Percentiles rank a stretch among this genome's conserved stretches.
phyloP scores from a whole-genome alignment of 192 early-diverging fungal genomes.

The Podila verticillata region DNA sequence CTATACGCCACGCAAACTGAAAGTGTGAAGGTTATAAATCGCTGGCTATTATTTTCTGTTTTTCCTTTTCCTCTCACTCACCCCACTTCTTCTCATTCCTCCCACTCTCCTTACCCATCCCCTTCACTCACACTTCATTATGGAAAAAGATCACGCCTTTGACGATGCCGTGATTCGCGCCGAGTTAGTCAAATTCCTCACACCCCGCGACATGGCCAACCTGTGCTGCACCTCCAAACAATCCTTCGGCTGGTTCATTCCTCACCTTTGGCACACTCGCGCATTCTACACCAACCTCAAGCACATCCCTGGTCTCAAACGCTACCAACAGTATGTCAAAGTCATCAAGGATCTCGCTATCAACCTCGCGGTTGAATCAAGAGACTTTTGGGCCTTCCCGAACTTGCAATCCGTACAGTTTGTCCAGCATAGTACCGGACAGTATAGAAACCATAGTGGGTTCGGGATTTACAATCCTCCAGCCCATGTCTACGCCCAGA shows the following conservation, averaged over 20 bases:
- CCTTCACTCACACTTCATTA: slow-evolving; percentile 9
- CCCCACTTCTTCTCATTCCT: background rate
- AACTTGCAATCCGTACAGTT: slow-evolving; percentile 15
- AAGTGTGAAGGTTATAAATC: no score
- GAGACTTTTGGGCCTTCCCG: slow-evolving; percentile 18
- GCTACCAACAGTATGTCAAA: slow-evolving; percentile 16
- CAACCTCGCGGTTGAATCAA: slow-evolving; percentile 23
- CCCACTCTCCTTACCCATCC: background rate
- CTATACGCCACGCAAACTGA: no score
- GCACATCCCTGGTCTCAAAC: slow-evolving; percentile 10
- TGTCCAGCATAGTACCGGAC: slow-evolving; percentile 9
- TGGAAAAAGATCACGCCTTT: slow-evolving; percentile 23
- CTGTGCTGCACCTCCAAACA: slow-evolving; percentile 15
- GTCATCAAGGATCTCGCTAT: slow-evolving; percentile 18
- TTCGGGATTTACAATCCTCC: background rate
- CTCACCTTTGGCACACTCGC: slow-evolving; percentile 20
- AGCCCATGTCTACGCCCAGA: background rate
- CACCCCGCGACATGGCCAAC: slow-evolving; percentile 7
- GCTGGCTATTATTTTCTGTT: no score
- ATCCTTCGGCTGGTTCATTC: slow-evolving; percentile 19
- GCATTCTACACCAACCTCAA: slow-evolving; percentile 18
- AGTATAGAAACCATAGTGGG: background rate
- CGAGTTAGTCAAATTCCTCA: slow-evolving; percentile 11
- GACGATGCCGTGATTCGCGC: slow-evolving; percentile 15
- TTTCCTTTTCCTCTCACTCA: background rate